Evolutionary conservation across 2,329 filamentous ascomycete species (phyloP).

Genomic region (Aspergillus amoenus): DNA sequence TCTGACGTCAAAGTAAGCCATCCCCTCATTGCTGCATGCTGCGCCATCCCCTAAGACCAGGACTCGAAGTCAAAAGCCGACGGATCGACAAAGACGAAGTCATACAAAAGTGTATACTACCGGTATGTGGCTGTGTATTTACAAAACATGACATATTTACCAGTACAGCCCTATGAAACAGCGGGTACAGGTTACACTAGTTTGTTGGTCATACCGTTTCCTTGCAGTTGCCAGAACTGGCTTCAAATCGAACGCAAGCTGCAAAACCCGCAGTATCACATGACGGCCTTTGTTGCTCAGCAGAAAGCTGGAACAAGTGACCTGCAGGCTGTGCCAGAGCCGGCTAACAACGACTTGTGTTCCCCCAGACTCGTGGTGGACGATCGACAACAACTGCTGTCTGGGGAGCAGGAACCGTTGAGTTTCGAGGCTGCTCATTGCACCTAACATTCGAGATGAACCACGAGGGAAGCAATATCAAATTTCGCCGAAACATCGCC

Average conservation of each 20-base stretch:
- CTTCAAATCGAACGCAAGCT: background rate
- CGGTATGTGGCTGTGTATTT: background rate
- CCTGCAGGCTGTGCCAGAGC: background rate
- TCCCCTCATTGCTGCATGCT: background rate
- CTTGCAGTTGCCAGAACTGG: no score
- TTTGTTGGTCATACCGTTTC: background rate
- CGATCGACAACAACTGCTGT: background rate
- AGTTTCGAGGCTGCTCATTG: background rate
- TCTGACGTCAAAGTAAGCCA: constrained; percentile 2
- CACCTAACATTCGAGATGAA: background rate
- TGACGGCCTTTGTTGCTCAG: background rate
- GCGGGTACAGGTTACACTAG: background rate
- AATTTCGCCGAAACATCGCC: background rate
- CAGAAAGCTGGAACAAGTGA: background rate
- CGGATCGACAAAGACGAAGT: background rate
- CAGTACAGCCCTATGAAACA: constrained; percentile 10
- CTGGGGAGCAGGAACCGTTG: background rate
- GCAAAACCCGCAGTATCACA: background rate
- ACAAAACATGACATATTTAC: constrained; percentile 1
- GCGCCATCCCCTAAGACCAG: background rate
- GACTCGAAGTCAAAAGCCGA: background rate
- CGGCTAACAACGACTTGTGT: constrained; percentile 1
- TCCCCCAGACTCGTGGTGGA: background rate
- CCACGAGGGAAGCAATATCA: background rate
- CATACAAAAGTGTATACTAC: background rate